Evolutionary conservation across 192 early-diverging fungal species (phyloP).

Genomic region (Funneliformis geosporum): DNA sequence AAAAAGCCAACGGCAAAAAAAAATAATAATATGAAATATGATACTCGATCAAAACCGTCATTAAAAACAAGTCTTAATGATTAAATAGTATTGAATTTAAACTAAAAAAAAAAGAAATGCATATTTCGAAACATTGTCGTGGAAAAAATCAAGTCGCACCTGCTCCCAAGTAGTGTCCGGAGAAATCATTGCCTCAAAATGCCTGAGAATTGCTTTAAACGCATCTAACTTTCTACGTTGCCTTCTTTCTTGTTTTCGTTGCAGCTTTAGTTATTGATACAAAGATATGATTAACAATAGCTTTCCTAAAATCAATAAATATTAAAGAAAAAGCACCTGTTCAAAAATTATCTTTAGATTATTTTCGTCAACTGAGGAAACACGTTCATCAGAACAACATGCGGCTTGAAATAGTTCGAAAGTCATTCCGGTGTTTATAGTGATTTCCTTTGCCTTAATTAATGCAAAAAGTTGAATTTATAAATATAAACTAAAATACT

Average conservation of each 20-base stretch:
- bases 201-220: constrained; percentile 72
- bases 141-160: constrained; percentile 38
- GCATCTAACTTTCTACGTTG: constrained; percentile 75
- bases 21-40: constrained; percentile 1
- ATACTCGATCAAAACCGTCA: not conserved
- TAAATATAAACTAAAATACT: not conserved
- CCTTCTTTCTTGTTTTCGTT: constrained; percentile 61
- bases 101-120: not conserved
- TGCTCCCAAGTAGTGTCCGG: constrained; percentile 69
- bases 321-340: constrained; percentile 39
- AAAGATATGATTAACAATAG: not conserved
- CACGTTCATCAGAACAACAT: constrained; percentile 39
- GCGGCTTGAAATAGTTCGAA: constrained; percentile 43
- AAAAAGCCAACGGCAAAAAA: not conserved
- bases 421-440: constrained; percentile 49
- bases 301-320: not conserved
- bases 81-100: not conserved
- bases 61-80: not conserved
- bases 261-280: constrained; percentile 46
- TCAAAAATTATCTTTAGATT: constrained; percentile 54
- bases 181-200: constrained; percentile 60
- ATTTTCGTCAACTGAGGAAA: constrained; percentile 32
- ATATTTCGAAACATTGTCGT: not conserved
- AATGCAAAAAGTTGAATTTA: not conserved
- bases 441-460: constrained; percentile 45